Conservation (phyloP, 176 grass and related monocot genomes). For the Oryza glaberrima region DNA sequence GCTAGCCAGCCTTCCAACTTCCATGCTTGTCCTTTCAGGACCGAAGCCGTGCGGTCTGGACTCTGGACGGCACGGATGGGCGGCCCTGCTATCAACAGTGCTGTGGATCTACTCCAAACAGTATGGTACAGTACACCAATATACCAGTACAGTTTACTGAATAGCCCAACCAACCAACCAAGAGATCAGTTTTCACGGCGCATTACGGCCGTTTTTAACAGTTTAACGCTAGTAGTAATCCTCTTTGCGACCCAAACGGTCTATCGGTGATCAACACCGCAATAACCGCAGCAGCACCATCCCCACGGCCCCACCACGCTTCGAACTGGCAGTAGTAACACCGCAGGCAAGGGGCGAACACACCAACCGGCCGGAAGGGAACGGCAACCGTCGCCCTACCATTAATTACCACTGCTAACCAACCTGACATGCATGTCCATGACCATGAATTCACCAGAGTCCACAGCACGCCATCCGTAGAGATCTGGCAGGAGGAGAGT, state of each 20-base stretch:
- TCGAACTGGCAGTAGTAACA: neutral
- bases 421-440: neutral
- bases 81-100: neutral
- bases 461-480: constrained; percentile 17
- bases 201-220: neutral
- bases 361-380: constrained; percentile 32
- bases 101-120: neutral
- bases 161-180: neutral
- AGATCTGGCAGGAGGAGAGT: constrained; percentile 20
- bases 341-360: neutral
- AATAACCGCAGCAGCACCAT: neutral
- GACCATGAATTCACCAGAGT: constrained; percentile 44
- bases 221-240: neutral
- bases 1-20: neutral
- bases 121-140: neutral
- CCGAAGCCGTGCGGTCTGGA: neutral
- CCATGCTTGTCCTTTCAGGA: neutral
- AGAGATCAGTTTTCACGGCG: neutral
- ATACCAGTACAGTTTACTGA: neutral
- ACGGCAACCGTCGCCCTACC: constrained; percentile 7
- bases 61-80: neutral
- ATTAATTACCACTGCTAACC: constrained; percentile 14
- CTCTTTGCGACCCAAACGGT: neutral
- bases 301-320: too few relatives aligned
- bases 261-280: neutral